These are phyloP conservation scores for Arachis stenosperma DNA, from an alignment of 306 rosid species.

Conservation along the genomic window DNA sequence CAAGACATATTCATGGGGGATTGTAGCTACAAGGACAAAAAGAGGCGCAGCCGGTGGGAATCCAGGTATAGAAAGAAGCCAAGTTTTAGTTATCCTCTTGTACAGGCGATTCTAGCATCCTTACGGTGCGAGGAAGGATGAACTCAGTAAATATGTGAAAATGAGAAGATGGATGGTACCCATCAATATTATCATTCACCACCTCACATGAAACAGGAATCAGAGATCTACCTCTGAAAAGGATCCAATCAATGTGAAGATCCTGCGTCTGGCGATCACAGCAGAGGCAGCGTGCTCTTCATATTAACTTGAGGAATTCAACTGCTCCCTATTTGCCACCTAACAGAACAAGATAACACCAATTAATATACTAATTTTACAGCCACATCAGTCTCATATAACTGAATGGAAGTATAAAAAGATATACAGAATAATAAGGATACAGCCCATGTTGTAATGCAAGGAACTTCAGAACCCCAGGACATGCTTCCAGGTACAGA, in stretches of 20 bases:
- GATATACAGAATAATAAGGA: constrained; percentile 55
- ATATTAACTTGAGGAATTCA: constrained; percentile 83
- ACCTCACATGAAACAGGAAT: constrained; percentile 93
- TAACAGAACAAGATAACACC: constrained; percentile 40
- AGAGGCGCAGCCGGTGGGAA: not conserved
- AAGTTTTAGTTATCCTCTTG: constrained; percentile 59
- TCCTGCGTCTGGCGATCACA: constrained; percentile 99
- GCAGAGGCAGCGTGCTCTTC: constrained; percentile 94
- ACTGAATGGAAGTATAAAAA: constrained; percentile 19
- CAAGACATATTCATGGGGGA: constrained; percentile 25
- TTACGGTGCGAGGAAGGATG: constrained; percentile 92
- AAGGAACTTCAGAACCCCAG: constrained; percentile 92
- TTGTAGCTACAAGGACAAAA: constrained; percentile 5
- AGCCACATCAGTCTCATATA: constrained; percentile 12
- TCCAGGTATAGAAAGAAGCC: constrained; percentile 27
- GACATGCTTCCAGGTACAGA: constrained; percentile 98
- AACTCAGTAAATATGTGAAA: constrained; percentile 88
- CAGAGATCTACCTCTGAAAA: constrained; percentile 94
- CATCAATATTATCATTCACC: constrained; percentile 83
- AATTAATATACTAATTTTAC: constrained; percentile 23
- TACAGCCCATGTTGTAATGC: constrained; percentile 97
- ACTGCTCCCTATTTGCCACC: constrained; percentile 96
- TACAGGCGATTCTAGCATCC: constrained; percentile 69
- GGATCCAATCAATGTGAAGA: constrained; percentile 96
- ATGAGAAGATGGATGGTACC: constrained; percentile 89